Percentiles rank a stretch among this genome's conserved stretches.
Evolutionary conservation across 108 stramenopile species (phyloP).

Genomic region (Asterionellopsis glacialis): DNA sequence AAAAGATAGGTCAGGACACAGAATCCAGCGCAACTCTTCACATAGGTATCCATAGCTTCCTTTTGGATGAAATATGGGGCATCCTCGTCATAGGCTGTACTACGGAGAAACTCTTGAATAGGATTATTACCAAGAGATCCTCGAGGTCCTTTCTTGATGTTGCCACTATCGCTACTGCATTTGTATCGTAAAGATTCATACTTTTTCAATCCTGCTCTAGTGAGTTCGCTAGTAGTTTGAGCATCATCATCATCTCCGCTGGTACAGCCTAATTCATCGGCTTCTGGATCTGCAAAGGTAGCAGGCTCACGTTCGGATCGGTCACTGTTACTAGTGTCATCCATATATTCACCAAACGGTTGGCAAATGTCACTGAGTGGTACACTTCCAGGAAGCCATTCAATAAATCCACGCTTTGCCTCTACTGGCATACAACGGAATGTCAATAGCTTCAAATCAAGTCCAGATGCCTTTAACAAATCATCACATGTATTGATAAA

Average conservation of each 20-base stretch:
- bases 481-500: conserved; percentile 71
- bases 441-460: conserved; percentile 77
- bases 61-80: conserved; percentile 72
- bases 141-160: conserved; percentile 11
- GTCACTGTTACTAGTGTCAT: conserved; percentile 8
- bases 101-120: conserved; percentile 81
- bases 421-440: conserved; percentile 79
- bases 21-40: conserved; percentile 96
- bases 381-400: conserved; percentile 81
- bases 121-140: conserved; percentile 50
- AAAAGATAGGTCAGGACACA: conserved; percentile 96
- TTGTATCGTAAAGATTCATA: conserved; percentile 65
- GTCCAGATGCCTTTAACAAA: conserved; percentile 69
- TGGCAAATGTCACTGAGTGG: conserved; percentile 82
- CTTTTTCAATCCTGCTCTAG: conserved; percentile 50
- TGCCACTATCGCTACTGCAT: conserved; percentile 2
- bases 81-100: conserved; percentile 51
- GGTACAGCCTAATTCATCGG: conserved; percentile 12
- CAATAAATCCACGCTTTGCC: conserved; percentile 70
- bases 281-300: not conserved
- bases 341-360: conserved; percentile 27
- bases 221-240: conserved; percentile 21
- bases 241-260: conserved; percentile 8
- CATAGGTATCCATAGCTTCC: conserved; percentile 89
- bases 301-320: conserved; percentile 6